Conservation (phyloP, 169 alveolate genomes). For the Perkinsus marinus region DNA sequence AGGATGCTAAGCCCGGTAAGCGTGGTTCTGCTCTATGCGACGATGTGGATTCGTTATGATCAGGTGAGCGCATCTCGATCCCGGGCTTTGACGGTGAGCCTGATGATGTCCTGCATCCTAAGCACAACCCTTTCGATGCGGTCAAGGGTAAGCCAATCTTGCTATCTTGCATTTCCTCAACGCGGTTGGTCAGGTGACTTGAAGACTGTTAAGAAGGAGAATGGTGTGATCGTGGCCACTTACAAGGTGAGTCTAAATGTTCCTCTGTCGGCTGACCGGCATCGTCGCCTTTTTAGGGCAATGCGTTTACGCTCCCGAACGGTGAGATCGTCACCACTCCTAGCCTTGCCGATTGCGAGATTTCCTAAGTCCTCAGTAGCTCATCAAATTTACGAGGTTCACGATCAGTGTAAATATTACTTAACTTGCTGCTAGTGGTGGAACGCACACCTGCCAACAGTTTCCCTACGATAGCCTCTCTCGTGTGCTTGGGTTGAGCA, state of each 20-base stretch:
- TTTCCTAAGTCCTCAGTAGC: neutral
- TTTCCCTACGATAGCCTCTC: neutral
- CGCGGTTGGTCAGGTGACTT: neutral
- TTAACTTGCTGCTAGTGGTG: neutral
- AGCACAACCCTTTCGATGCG: neutral
- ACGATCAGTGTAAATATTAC: neutral
- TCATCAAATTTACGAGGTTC: neutral
- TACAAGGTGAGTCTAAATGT: neutral
- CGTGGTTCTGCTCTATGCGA: neutral
- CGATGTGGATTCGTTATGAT: too few species aligned
- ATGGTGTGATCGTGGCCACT: neutral
- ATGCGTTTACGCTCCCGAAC: neutral
- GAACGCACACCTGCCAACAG: neutral
- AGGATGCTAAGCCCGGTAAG: constrained; percentile 9
- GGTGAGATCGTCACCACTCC: neutral
- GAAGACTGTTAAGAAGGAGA: neutral
- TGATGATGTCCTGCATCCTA: neutral
- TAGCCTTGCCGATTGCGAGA: neutral
- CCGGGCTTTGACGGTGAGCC: neutral
- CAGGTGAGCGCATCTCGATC: neutral
- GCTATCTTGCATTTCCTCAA: neutral
- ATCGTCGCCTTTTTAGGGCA: neutral
- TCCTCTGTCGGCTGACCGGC: neutral
- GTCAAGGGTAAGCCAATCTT: neutral
- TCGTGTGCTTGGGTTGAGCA: too few species aligned